These are phyloP conservation scores for Cercospora citrullina DNA, from an alignment of 2,329 filamentous ascomycete species.

Conservation along the genomic window DNA sequence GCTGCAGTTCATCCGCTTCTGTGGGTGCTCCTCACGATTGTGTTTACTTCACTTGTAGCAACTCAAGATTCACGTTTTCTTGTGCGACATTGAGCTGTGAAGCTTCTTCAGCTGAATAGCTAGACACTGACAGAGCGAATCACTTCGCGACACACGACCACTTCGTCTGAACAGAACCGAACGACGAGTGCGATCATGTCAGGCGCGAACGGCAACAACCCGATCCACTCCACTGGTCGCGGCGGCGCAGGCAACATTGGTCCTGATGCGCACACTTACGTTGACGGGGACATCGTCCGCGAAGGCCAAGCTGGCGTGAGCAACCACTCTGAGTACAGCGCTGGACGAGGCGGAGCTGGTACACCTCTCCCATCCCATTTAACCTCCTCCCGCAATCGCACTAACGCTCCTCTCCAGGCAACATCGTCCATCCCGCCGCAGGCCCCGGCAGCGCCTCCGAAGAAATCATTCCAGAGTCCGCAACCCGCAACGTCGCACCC, in stretches of 20 bases:
- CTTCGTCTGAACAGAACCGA: neutral
- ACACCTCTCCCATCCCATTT: constrained; percentile 37
- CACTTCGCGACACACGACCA: neutral
- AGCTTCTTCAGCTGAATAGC: neutral
- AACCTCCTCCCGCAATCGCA: constrained; percentile 38
- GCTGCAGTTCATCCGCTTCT: neutral
- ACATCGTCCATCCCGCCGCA: constrained; percentile 19
- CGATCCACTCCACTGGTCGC: constrained; percentile 55
- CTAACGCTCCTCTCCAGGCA: constrained; percentile 12
- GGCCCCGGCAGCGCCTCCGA: constrained; percentile 32
- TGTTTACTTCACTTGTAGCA: neutral
- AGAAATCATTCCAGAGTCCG: constrained; percentile 49
- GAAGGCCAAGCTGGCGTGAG: constrained; percentile 46
- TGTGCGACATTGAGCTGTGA: neutral
- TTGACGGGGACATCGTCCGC: constrained; percentile 49
- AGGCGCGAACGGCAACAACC: constrained; percentile 2
- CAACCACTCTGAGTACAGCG: constrained; percentile 42
- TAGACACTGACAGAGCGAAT: neutral
- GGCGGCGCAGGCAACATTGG: constrained; percentile 61
- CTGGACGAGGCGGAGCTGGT: constrained; percentile 43
- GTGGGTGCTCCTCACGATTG: neutral
- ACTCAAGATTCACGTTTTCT: neutral
- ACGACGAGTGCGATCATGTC: constrained; percentile 12
- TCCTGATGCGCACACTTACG: constrained; percentile 49
- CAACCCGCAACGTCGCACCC: constrained; percentile 34